Conservation (phyloP, 805 yeast species). For the Wickerhamiella galacta region DNA sequence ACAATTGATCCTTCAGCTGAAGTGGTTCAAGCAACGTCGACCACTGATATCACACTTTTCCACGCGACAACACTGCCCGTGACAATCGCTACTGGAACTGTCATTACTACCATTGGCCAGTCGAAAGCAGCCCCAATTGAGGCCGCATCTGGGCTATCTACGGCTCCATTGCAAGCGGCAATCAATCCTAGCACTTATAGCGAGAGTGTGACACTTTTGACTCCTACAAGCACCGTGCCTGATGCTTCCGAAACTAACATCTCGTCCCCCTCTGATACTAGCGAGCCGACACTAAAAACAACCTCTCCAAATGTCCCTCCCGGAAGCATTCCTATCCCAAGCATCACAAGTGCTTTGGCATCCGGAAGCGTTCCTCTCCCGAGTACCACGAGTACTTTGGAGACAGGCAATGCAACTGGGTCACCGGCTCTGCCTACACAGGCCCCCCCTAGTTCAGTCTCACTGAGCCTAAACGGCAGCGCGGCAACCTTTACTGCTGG, state of each 20-base stretch:
- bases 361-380: conserved; percentile 1
- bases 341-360: conserved; percentile 3
- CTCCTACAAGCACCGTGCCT: conserved; percentile 1
- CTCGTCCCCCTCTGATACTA: conserved; percentile 1
- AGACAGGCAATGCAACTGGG: conserved; percentile 8
- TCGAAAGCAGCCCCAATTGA: conserved; percentile 21
- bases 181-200: conserved; percentile 22
- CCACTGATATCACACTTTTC: conserved; percentile 18
- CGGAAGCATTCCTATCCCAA: not conserved
- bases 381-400: conserved; percentile 4
- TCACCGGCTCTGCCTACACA: conserved; percentile 7
- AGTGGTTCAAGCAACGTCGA: conserved; percentile 12
- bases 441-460: conserved; percentile 3
- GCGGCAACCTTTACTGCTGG: conserved; percentile 6
- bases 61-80: conserved; percentile 19
- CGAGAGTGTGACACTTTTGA: conserved; percentile 7
- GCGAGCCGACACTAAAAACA: conserved; percentile 1
- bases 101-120: conserved; percentile 20
- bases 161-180: conserved; percentile 18
- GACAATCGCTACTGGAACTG: conserved; percentile 20
- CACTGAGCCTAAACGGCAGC: conserved; percentile 4
- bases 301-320: conserved; percentile 4
- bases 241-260: conserved; percentile 5
- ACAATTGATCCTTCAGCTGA: conserved; percentile 8
- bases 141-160: conserved; percentile 18